Evolutionary conservation across 1,139 yeast species (phyloP), one percentile per base, ranked within the genome.

Genomic region (Kluyveromyces sp.): DNA sequence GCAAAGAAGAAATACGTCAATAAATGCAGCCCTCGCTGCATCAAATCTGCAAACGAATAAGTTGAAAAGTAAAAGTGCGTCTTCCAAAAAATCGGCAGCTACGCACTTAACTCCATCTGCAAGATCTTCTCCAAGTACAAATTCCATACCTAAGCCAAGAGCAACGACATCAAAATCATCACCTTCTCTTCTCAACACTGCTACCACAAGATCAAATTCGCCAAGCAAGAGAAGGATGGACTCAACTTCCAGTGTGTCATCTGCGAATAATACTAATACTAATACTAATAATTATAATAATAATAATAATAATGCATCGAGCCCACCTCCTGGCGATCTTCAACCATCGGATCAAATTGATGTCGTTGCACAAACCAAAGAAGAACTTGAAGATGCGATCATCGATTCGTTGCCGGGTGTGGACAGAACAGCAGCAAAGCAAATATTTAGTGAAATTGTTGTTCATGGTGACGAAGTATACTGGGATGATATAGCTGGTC

Each of bases 401-500:
- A 68, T 69, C 35, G 65, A 64, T 8, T 61, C 65, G 1, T 54
- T 68, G 6, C 63, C 65, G 39, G 73, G 73, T 21, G 75, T 80
- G 3, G 85, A 80, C 50, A 81, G 78, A 49, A 68, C 70, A 39
- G 89, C 92, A 5, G 95, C 94, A 33, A 78, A 78, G 66, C 96
- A 88, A 62, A 92, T 92, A 45, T 72, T 92, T 52, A 85, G 86
- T 55, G 97, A 92, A 61, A 88, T 92, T 54, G 94, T 90, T 4
- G 89, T 89, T 6, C 87, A 84, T 51, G 97, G 97, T 6, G 97
- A 92, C 65, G 94, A 89, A 58, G 97, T 92, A 1, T 87, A 80
- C 60, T 92, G 98, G 98, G 94, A 84, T 41, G 98, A 92, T 63
- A 88, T 92, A 54, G 97, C 96, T 1, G 98, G 98, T 1, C 69